phyloP scores from a whole-genome alignment of 2,329 filamentous ascomycete species.

The Botrytis hyacinthi region DNA sequence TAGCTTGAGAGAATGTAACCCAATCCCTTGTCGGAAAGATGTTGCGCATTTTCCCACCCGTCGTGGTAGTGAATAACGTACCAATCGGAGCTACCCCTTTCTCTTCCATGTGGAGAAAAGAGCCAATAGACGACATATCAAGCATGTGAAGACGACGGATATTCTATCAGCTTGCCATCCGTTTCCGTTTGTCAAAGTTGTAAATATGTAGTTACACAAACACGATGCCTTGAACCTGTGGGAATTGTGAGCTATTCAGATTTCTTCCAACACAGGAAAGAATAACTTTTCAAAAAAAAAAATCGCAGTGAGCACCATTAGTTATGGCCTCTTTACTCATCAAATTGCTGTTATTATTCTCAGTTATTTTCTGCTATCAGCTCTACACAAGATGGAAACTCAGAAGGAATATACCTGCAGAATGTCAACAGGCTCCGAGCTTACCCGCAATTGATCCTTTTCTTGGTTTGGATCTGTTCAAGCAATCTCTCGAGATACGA shows the following conservation, averaged over 20 bases:
- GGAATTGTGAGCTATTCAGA: background rate
- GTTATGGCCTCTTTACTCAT: background rate
- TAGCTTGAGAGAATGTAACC: background rate
- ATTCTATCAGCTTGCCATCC: background rate
- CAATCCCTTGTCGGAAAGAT: background rate
- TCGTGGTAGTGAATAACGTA: background rate
- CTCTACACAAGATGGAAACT: background rate
- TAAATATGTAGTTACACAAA: background rate
- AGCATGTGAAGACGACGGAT: background rate
- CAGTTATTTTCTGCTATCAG: background rate
- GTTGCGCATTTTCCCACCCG: background rate
- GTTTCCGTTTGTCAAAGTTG: background rate
- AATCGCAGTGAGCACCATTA: background rate
- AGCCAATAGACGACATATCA: background rate
- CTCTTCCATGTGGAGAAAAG: background rate
- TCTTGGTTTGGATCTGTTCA: slow-evolving; percentile 12
- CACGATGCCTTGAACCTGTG: background rate
- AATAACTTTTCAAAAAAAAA: background rate
- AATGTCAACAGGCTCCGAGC: background rate
- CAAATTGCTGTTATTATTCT: background rate
- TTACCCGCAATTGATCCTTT: background rate
- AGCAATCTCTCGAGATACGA: background rate
- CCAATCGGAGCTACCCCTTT: slow-evolving; percentile 3
- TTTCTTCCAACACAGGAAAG: background rate
- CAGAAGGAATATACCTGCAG: background rate